Conservation (phyloP, 2,329 filamentous ascomycete genomes). For the Botryosphaeria dothidea region DNA sequence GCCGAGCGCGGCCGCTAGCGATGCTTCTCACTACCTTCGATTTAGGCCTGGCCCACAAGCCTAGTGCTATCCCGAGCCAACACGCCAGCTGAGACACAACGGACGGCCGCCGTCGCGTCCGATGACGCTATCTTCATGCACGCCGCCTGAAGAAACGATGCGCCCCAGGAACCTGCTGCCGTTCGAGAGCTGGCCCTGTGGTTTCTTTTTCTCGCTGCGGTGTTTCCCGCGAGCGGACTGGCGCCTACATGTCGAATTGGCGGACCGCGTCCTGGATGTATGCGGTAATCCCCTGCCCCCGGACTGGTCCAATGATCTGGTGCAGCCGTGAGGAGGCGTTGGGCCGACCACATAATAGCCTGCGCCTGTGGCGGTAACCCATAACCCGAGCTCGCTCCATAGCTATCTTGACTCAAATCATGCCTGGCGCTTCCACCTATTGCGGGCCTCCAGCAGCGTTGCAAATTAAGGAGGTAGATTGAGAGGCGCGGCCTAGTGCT, state of each 20-base stretch:
- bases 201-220: not conserved
- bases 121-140: slow-evolving; percentile 17
- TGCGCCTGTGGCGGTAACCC: slow-evolving; percentile 3
- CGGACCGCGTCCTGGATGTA: not conserved
- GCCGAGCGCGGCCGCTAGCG: slow-evolving; percentile 4
- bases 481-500: not conserved
- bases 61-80: not conserved
- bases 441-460: not conserved
- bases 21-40: not conserved
- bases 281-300: not conserved
- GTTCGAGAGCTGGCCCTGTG: not conserved
- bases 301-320: not conserved
- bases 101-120: not conserved
- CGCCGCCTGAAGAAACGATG: slow-evolving; percentile 1
- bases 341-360: not conserved
- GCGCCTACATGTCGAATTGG: not conserved
- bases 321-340: not conserved
- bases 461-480: not conserved
- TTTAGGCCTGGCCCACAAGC: not conserved
- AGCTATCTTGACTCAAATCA: not conserved
- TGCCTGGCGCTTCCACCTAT: not conserved
- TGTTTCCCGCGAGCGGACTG: not conserved
- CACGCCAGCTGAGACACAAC: not conserved
- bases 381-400: not conserved
- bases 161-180: not conserved